Evolutionary conservation across 345 rosid species (phyloP), one percentile per base, ranked within the genome.

Genomic region (Lepidium aucheri): DNA sequence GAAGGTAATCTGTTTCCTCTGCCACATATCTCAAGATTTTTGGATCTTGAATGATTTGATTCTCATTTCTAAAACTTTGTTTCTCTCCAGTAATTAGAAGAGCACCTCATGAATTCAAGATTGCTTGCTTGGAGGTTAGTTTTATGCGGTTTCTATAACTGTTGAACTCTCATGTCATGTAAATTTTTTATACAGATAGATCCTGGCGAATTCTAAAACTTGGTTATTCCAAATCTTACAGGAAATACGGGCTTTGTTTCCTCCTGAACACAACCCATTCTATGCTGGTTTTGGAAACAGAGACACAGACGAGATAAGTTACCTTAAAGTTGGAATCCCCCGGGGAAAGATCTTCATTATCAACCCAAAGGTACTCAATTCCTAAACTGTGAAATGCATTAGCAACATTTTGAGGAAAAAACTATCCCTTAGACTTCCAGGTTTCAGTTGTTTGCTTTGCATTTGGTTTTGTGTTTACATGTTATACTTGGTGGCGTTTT

Each of bases 231-330:
- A 10, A 13, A 8, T 4, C 15, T 50, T 50, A 11, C 90, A 94
- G 99, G 95, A 83, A 38, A 94, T 94, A 78, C 84, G 71, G 60
- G 91, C 82, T 1, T 79, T 94, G 80, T 94, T 90, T 79, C 99
- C 99, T 74, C 53, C 83, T 0, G 97, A 94, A 52, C 77, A 76
- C 88, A 88, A 84, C 65, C 99, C 99, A 2, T 94, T 94, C 82
- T 94, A 94, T 72, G 99, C 99, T 74, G 99, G 99, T 60, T 94
- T 94, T 75, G 99, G 99, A 62, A 94, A 94, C 69, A 82, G 99
- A 82, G 81, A 88, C 77, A 94, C 99, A 1, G 99, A 94, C 72
- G 99, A 94, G 79, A 75, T 90, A 70, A 94, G 99, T 84, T 94
- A 94, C 76, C 90, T 88, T 36, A 91, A 88, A 78, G 97, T 94